These are phyloP conservation scores for Rhizopogon salebrosus DNA, from an alignment of 768 basidiomycete genomes.

Conservation along the genomic window DNA sequence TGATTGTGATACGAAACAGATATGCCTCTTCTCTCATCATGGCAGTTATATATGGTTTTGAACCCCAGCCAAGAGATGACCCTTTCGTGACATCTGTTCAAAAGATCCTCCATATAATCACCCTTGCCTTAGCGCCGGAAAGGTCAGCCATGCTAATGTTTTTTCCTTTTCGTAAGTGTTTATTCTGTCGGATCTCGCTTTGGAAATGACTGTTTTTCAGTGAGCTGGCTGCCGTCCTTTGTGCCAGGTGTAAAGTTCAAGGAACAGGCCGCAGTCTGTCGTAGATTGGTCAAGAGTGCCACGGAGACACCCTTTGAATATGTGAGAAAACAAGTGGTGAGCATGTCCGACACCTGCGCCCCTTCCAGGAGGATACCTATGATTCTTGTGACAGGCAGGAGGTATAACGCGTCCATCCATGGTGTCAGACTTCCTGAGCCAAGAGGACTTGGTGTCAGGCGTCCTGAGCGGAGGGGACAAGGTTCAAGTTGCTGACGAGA, in stretches of 20 bases:
- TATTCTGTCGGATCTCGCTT: background rate
- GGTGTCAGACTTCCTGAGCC: background rate
- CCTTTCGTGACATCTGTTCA: background rate
- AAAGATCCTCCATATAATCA: background rate
- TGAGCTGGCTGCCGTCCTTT: background rate
- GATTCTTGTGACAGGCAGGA: background rate
- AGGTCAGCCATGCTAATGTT: background rate
- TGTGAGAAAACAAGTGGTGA: background rate
- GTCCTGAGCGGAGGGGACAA: background rate
- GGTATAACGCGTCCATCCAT: background rate
- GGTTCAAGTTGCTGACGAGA: background rate
- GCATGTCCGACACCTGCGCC: background rate
- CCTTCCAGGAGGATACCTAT: too few species aligned
- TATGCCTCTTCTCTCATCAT: background rate
- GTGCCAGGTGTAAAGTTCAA: background rate
- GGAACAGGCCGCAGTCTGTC: background rate
- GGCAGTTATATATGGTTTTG: background rate
- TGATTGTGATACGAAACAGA: background rate
- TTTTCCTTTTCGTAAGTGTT: background rate
- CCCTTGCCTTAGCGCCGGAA: background rate
- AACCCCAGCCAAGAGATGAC: background rate
- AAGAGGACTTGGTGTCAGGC: background rate
- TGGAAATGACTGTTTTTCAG: background rate
- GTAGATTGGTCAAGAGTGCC: background rate
- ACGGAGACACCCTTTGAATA: background rate